Evolutionary conservation across 192 early-diverging fungal genomes (phyloP).

Genomic region (Gaertneriomyces semiglobifer): DNA sequence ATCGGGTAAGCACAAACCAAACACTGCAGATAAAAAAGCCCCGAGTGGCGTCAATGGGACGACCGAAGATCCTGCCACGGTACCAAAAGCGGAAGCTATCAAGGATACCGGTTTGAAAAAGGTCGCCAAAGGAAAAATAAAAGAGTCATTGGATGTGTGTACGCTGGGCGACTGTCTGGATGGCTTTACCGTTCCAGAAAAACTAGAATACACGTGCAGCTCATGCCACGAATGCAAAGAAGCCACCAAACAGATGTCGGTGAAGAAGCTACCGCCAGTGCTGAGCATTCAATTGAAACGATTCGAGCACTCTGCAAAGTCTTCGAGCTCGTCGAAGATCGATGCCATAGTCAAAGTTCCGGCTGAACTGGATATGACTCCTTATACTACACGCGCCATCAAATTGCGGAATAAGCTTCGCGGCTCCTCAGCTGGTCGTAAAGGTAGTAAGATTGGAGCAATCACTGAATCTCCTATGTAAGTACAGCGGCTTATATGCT

Average conservation of each 20-base stretch:
- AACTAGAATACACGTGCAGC: conserved; percentile 43
- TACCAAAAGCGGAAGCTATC: not conserved
- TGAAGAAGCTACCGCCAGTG: conserved; percentile 82
- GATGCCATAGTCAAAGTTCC: conserved; percentile 86
- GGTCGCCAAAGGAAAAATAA: not conserved
- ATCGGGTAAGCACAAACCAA: conserved; percentile 24
- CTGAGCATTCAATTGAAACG: conserved; percentile 92
- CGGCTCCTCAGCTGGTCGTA: not conserved
- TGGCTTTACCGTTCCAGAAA: conserved; percentile 78
- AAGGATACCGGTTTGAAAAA: not conserved
- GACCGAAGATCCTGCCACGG: not conserved
- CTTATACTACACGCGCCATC: conserved; percentile 68
- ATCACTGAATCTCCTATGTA: conserved; percentile 3
- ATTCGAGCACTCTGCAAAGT: conserved; percentile 70
- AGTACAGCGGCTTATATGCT: not conserved
- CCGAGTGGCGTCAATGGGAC: not conserved
- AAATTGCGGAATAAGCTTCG: conserved; percentile 33
- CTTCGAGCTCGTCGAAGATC: conserved; percentile 65
- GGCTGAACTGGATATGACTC: conserved; percentile 83
- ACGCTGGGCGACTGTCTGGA: conserved; percentile 66
- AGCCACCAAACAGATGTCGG: conserved; percentile 83
- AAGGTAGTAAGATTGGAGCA: not conserved
- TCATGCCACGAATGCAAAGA: conserved; percentile 28
- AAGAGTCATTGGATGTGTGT: conserved; percentile 16
- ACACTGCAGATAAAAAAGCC: not conserved